A percentile compares a stretch with the other conserved stretches of the same genome.
Evolutionary conservation across 208 protist species (phyloP).

Genomic region (Novymonas esmeraldas): DNA sequence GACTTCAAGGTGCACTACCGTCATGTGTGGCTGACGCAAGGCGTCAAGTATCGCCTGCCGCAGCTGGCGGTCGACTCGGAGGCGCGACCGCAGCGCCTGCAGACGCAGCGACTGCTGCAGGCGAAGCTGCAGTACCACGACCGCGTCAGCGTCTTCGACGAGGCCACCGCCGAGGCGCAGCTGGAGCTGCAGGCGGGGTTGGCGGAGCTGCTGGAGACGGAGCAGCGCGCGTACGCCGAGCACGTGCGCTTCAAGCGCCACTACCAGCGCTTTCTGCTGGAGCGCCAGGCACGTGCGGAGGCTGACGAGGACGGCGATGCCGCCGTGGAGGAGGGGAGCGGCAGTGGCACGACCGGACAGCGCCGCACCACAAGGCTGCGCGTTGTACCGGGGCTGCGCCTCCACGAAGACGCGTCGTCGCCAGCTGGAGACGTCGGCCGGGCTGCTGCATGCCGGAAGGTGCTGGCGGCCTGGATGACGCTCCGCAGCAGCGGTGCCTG

Average conservation of each 20-base stretch:
- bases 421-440: neutral
- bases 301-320: neutral
- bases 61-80: slow-evolving; percentile 15
- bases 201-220: slow-evolving; percentile 7
- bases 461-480: slow-evolving; percentile 30
- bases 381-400: too few species aligned
- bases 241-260: slow-evolving; percentile 11
- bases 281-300: slow-evolving; percentile 2
- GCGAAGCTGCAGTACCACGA: slow-evolving; percentile 5
- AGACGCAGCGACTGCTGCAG: slow-evolving; percentile 16
- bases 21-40: neutral
- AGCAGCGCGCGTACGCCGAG: slow-evolving; percentile 23
- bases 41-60: slow-evolving; percentile 5
- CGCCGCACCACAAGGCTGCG: neutral
- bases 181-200: neutral
- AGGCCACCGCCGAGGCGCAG: slow-evolving; percentile 10
- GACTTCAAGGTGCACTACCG: slow-evolving; percentile 17
- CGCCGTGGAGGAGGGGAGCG: neutral
- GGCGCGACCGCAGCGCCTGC: slow-evolving; percentile 7
- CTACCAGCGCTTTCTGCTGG: slow-evolving; percentile 24
- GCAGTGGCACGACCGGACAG: neutral
- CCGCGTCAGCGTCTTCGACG: slow-evolving; percentile 14
- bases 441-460: slow-evolving; percentile 22
- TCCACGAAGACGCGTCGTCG: too few species aligned
- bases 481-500: slow-evolving; percentile 8